Percentiles rank a stretch among this genome's conserved stretches.
These are phyloP conservation scores for Flammula alnicola DNA, from an alignment of 1,284 basidiomycete species.

Conservation along the genomic window DNA sequence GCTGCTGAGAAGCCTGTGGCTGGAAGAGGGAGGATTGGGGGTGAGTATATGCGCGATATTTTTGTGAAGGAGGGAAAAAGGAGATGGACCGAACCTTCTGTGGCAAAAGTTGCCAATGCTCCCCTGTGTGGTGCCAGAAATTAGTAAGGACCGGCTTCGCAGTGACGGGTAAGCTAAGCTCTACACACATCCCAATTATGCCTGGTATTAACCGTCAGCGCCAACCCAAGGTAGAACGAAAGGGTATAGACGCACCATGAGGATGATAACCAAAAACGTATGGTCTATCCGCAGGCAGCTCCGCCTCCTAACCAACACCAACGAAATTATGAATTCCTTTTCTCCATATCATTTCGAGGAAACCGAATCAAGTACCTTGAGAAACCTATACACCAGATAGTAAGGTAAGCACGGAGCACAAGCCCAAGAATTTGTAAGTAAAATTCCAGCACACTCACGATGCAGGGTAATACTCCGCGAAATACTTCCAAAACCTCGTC, in stretches of 20 bases:
- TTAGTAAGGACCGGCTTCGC: background rate
- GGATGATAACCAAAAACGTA: conserved; percentile 99
- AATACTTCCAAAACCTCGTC: conserved; percentile 79
- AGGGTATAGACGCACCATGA: conserved; percentile 65
- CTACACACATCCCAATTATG: conserved; percentile 88
- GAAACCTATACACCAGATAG: conserved; percentile 43
- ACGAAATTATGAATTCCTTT: background rate
- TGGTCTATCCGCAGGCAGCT: conserved; percentile 87
- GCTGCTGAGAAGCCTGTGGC: conserved; percentile 90
- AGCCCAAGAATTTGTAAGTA: too few species aligned
- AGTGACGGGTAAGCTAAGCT: background rate
- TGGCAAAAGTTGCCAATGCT: conserved; percentile 91
- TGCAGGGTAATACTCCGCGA: conserved; percentile 92
- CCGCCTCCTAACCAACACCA: conserved; percentile 63
- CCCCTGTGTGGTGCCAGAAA: conserved; percentile 58
- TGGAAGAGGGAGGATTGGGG: conserved; percentile 30
- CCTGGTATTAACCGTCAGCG: conserved; percentile 45
- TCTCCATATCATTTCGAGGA: background rate
- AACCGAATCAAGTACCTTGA: conserved; percentile 58
- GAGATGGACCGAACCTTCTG: conserved; percentile 66
- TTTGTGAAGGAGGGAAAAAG: background rate
- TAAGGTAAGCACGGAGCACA: too few species aligned
- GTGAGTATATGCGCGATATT: conserved; percentile 7
- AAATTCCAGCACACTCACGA: conserved; percentile 66
- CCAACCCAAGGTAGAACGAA: background rate